phyloP scores from a whole-genome alignment of 345 rosid species.

The Rhodomyrtus tomentosa region DNA sequence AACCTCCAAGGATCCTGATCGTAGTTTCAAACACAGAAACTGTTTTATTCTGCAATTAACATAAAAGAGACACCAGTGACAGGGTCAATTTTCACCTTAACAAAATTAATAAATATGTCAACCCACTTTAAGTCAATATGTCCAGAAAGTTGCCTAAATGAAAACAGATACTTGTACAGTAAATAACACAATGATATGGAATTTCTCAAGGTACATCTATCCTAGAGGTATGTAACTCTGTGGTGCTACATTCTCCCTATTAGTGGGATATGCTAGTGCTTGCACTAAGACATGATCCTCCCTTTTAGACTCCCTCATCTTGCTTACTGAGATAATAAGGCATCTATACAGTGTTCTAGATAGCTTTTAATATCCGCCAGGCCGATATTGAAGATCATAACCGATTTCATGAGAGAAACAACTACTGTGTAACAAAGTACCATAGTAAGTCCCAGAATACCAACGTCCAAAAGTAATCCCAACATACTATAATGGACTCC shows the following conservation, averaged over 20 bases:
- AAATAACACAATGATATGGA: neutral
- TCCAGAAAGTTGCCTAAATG: neutral
- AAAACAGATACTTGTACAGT: neutral
- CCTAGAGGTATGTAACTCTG: neutral
- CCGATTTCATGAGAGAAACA: neutral
- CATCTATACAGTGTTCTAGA: neutral
- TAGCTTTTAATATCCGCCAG: neutral
- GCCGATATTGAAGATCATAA: neutral
- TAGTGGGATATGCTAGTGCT: neutral
- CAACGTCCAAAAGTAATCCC: neutral
- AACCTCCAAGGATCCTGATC: conserved; percentile 90
- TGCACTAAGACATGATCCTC: neutral
- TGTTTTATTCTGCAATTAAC: conserved; percentile 73
- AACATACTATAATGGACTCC: neutral
- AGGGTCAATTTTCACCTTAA: neutral
- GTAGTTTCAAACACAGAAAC: conserved; percentile 90
- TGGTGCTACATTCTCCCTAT: neutral
- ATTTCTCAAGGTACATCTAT: neutral
- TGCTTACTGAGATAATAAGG: neutral
- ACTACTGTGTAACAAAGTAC: neutral
- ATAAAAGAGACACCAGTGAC: neutral
- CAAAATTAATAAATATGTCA: neutral
- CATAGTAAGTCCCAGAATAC: neutral
- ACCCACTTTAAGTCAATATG: neutral
- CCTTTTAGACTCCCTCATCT: neutral